These are phyloP conservation scores for Umbelopsis vinacea DNA, from an alignment of 192 early-diverging fungal species.

Conservation along the genomic window DNA sequence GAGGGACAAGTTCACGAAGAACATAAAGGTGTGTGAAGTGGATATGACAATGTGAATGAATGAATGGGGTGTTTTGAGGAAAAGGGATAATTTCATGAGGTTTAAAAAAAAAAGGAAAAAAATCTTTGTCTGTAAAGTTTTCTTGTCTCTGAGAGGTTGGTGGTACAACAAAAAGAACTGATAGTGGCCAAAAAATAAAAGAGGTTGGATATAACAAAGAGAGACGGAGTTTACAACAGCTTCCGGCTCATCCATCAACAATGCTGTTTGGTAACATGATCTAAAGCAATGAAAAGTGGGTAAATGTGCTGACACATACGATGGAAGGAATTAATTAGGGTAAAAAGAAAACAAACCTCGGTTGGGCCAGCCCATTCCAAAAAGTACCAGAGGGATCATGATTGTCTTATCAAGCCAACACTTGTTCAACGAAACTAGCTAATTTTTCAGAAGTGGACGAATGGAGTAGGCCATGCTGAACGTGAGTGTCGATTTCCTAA, in stretches of 20 bases:
- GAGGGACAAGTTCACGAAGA: background rate
- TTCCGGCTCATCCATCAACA: background rate
- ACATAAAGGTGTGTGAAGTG: background rate
- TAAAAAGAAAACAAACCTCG: background rate
- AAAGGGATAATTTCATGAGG: background rate
- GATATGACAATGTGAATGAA: slow-evolving; percentile 3
- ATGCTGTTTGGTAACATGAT: slow-evolving; percentile 15
- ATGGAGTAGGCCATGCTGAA: slow-evolving; percentile 34
- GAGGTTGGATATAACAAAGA: background rate
- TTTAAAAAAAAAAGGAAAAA: background rate
- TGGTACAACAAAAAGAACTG: background rate
- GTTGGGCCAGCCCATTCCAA: slow-evolving; percentile 9
- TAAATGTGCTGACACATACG: background rate
- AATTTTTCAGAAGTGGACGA: slow-evolving; percentile 27
- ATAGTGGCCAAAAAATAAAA: background rate
- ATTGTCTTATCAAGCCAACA: background rate
- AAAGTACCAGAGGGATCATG: background rate
- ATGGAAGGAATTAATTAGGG: background rate
- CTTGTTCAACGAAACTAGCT: slow-evolving; percentile 27
- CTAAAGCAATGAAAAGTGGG: background rate
- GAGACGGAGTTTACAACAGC: background rate
- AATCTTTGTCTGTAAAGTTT: background rate
- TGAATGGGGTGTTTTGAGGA: background rate
- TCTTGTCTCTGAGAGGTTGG: background rate
- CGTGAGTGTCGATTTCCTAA: slow-evolving; percentile 39